Percentiles rank a stretch among this genome's conserved stretches.
Conservation (phyloP, 176 grass and related monocot species). For the Cenchrus purpureus region DNA sequence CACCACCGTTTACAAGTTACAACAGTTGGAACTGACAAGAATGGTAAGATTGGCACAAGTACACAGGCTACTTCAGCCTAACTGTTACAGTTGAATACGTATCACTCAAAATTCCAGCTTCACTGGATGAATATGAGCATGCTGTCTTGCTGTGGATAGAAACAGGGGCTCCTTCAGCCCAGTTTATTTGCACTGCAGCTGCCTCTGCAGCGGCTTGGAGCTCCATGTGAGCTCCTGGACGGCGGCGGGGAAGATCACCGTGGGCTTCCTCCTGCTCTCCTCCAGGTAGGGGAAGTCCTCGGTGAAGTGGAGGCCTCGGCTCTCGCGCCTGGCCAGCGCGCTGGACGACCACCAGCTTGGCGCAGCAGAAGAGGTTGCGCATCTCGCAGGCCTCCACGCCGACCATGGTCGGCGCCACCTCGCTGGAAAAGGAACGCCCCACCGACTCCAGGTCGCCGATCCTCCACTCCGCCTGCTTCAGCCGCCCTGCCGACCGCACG, state of each 20-base stretch:
- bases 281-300: conserved; percentile 94
- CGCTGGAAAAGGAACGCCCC: conserved; percentile 74
- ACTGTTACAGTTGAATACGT: not conserved
- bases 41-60: conserved; percentile 1
- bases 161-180: conserved; percentile 11
- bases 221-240: conserved; percentile 81
- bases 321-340: conserved; percentile 83
- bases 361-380: conserved; percentile 92
- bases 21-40: conserved; percentile 18
- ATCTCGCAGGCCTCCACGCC: conserved; percentile 85
- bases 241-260: conserved; percentile 82
- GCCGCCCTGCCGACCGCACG: conserved; percentile 76
- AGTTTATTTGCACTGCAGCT: conserved; percentile 64
- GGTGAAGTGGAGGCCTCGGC: conserved; percentile 87
- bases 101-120: conserved; percentile 19
- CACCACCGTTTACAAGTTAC: conserved; percentile 32
- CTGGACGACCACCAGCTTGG: conserved; percentile 87
- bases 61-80: conserved; percentile 38
- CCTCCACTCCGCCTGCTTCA: conserved; percentile 93
- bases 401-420: conserved; percentile 77
- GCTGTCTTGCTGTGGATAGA: not conserved
- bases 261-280: conserved; percentile 94
- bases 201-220: conserved; percentile 85
- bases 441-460: conserved; percentile 85
- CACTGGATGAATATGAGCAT: not conserved